These are phyloP conservation scores for Amylocystis lapponica DNA, from an alignment of 768 basidiomycete species.

Conservation along the genomic window DNA sequence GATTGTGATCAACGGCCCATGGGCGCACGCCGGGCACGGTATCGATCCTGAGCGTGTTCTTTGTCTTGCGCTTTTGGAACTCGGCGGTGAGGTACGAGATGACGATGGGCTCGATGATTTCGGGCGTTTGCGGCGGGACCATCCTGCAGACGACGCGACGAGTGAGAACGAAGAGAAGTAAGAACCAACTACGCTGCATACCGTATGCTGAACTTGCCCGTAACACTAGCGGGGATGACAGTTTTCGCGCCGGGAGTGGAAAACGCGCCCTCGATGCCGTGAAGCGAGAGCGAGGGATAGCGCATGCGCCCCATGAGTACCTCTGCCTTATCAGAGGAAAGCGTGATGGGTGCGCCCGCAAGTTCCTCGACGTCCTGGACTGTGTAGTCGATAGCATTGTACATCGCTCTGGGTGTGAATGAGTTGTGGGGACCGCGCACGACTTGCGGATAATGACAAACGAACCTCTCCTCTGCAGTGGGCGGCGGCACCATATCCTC, in stretches of 20 bases:
- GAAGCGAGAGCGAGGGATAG: conserved; percentile 76
- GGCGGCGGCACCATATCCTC: no score
- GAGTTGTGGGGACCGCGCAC: background rate
- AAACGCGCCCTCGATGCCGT: conserved; percentile 94
- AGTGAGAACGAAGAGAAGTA: background rate
- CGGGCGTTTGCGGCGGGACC: conserved; percentile 81
- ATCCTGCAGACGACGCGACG: conserved; percentile 31
- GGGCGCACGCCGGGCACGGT: conserved; percentile 76
- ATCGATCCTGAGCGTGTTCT: conserved; percentile 70
- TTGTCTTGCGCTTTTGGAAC: conserved; percentile 73
- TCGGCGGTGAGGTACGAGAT: conserved; percentile 58
- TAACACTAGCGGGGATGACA: conserved; percentile 83
- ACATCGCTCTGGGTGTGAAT: conserved; percentile 49
- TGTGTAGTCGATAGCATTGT: conserved; percentile 65
- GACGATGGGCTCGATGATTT: conserved; percentile 62
- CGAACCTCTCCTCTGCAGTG: conserved; percentile 61
- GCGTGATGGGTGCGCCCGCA: conserved; percentile 62
- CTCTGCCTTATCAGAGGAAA: conserved; percentile 66
- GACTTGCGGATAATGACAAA: conserved; percentile 1
- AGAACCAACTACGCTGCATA: conserved; percentile 27
- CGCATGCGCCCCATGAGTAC: conserved; percentile 92
- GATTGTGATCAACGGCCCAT: conserved; percentile 73
- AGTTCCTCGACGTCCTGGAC: conserved; percentile 64
- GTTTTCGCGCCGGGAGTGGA: conserved; percentile 77
- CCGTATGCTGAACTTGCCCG: conserved; percentile 91